These are phyloP conservation scores for Chrysoporthe austroafricana DNA, from an alignment of 2,329 filamentous ascomycete genomes.

Conservation along the genomic window DNA sequence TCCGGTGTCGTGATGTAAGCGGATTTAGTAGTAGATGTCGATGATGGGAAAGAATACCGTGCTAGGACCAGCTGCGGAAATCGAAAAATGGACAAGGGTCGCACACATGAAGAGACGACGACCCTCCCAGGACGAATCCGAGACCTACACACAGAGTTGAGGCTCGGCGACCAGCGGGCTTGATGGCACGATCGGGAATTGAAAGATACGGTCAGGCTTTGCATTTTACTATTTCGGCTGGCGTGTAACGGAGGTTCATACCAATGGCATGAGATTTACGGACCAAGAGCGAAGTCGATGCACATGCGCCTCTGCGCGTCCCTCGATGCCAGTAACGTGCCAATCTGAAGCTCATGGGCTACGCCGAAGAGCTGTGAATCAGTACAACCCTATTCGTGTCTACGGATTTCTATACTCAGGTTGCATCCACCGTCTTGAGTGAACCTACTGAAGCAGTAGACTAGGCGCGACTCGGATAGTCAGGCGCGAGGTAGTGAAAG, in stretches of 20 bases:
- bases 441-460: neutral
- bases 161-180: slow-evolving; percentile 39
- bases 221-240: slow-evolving; percentile 37
- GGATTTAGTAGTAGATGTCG: slow-evolving; percentile 31
- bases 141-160: slow-evolving; percentile 30
- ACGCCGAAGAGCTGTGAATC: neutral
- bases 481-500: neutral
- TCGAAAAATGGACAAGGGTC: slow-evolving; percentile 33
- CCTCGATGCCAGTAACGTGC: neutral
- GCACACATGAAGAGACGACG: slow-evolving; percentile 17
- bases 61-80: slow-evolving; percentile 26
- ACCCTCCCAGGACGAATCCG: slow-evolving; percentile 24
- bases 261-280: slow-evolving; percentile 39
- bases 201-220: slow-evolving; percentile 28
- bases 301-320: neutral
- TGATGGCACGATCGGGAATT: slow-evolving; percentile 30
- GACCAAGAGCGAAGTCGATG: slow-evolving; percentile 16
- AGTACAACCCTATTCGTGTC: neutral
- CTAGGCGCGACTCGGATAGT: neutral
- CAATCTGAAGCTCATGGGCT: too few relatives aligned
- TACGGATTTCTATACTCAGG: neutral
- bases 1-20: slow-evolving; percentile 99
- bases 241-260: slow-evolving; percentile 41
- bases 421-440: neutral
- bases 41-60: slow-evolving; percentile 23